phyloP scores from a whole-genome alignment of 169 alveolate genomes.

The Ichthyophthirius multifiliis region DNA sequence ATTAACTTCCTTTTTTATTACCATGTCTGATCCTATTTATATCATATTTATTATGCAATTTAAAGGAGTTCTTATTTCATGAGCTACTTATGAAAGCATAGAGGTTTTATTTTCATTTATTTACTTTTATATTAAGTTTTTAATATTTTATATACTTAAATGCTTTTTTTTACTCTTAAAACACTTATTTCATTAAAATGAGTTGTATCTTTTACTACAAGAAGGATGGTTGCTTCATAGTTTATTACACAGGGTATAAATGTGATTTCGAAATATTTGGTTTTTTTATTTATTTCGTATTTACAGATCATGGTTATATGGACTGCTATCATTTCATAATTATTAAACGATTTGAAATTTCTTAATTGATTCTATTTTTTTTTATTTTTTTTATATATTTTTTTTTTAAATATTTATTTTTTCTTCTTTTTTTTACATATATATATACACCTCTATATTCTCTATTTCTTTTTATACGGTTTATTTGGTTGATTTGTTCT shows the following conservation, averaged over 20 bases:
- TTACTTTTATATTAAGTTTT: background rate
- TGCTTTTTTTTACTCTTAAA: background rate
- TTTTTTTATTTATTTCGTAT: background rate
- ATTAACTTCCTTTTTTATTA: background rate
- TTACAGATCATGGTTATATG: background rate
- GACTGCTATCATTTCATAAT: conserved; percentile 1
- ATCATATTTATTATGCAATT: conserved; percentile 23
- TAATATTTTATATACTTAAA: background rate
- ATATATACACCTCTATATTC: background rate
- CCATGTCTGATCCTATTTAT: background rate
- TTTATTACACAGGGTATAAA: background rate
- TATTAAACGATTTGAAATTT: background rate
- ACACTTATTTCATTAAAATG: conserved; percentile 1
- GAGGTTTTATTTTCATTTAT: conserved; percentile 14
- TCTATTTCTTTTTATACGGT: background rate
- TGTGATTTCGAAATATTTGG: background rate
- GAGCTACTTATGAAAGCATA: conserved; percentile 19
- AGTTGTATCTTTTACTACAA: background rate
- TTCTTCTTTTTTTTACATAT: no score
- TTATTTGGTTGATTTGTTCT: background rate
- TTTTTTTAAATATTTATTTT: background rate
- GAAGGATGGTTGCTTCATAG: background rate
- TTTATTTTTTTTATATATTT: background rate
- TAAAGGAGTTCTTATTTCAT: conserved; percentile 32
- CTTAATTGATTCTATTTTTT: background rate